Base-by-base conservation (phyloP, 495 filamentous ascomycete genomes). In the Daldinia grandis region DNA sequence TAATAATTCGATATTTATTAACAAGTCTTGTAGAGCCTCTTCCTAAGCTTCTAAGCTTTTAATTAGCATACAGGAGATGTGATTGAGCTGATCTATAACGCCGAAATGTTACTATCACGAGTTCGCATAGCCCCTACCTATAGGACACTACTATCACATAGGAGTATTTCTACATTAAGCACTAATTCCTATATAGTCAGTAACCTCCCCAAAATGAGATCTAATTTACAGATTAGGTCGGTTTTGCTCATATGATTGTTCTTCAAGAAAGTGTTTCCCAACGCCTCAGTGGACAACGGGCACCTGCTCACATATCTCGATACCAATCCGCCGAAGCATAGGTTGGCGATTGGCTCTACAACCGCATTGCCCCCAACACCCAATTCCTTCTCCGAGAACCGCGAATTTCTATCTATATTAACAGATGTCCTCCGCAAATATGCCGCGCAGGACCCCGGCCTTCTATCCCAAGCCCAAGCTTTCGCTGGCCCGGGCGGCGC, bases 401-500 rank as follows among this genome's bases (percentile, higher is more conserved):
- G 82, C 4, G 78, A 83, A 24, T 99, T 99, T 75, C 78, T 95
- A 4, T 62, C 81, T 6, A 89, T 94, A 65, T 81, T 99, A 24
- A 90, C 95, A 69, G 82, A 88, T 1, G 91, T 95, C 0, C 82
- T 97, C 49, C 79, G 84, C 14, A 73, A 88, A 44, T 81, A 97
- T 74, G 95, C 92, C 6, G 78, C 85, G 62, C 74, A 89, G 38
- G 95, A 98, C 71, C 91, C 91, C 0, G 82, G 83, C 28, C 87
- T 96, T 4, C 83, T 89, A 67, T 84, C 88, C 6, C 92, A 97
- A 76, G 95, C 95, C 2, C 84, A 87, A 40, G 90, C 90, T 1
- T 92, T 95, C 79, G 91, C 91, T 8, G 93, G 92, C 0, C 89
- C 90, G 0, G 88, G 89, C 12, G 94, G 94, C 6, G 87, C 91